A percentile compares a stretch with the other conserved stretches of the same genome.
These are phyloP conservation scores for Hypomontagnella monticulosa DNA, from an alignment of 495 filamentous ascomycete genomes.

Conservation along the genomic window DNA sequence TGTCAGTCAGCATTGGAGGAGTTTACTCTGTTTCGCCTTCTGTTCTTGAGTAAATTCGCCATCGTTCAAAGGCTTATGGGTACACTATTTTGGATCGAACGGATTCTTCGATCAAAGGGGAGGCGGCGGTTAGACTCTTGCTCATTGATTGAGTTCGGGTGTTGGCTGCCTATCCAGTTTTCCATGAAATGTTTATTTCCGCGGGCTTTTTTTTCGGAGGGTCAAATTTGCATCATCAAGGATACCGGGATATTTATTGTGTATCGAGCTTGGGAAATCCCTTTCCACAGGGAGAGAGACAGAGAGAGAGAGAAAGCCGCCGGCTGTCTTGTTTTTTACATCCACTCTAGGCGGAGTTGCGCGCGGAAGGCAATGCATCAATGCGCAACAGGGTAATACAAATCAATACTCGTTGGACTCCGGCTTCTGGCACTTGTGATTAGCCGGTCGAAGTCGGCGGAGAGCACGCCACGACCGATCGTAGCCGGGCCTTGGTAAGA, in stretches of 20 bases:
- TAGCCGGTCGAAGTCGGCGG: not conserved
- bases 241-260: slow-evolving; percentile 30
- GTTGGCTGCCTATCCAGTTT: slow-evolving; percentile 35
- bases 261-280: slow-evolving; percentile 19
- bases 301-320: not conserved
- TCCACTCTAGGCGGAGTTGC: slow-evolving; percentile 37
- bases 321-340: slow-evolving; percentile 9
- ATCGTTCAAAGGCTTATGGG: slow-evolving; percentile 20
- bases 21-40: slow-evolving; percentile 36
- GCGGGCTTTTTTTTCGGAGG: slow-evolving; percentile 25
- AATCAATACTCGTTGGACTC: slow-evolving; percentile 26
- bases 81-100: slow-evolving; percentile 28
- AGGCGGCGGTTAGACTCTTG: slow-evolving; percentile 32
- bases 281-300: slow-evolving; percentile 7
- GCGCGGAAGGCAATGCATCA: slow-evolving; percentile 39
- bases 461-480: not conserved
- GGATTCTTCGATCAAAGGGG: slow-evolving; percentile 27
- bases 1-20: slow-evolving; percentile 41
- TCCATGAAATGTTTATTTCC: slow-evolving; percentile 7
- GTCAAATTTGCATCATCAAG: slow-evolving; percentile 40
- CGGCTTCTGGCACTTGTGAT: not conserved
- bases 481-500: not conserved
- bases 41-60: slow-evolving; percentile 32
- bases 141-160: slow-evolving; percentile 43
- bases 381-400: slow-evolving; percentile 39